phyloP scores from a whole-genome alignment of 2,329 filamentous ascomycete genomes.

The Pseudocercospora crystallina region DNA sequence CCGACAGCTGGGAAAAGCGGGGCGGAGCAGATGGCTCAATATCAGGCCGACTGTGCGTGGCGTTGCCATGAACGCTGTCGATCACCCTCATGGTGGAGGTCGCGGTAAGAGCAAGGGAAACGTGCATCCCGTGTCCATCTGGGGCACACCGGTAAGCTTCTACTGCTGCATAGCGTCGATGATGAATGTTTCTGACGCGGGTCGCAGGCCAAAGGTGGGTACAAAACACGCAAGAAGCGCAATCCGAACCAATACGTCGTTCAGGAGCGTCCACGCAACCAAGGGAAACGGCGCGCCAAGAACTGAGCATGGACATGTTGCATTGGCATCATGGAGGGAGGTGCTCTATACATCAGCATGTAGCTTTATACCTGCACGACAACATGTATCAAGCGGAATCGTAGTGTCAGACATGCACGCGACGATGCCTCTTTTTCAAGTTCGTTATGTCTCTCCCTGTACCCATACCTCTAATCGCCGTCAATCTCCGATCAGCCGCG shows the following conservation, averaged over 20 bases:
- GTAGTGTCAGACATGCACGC: too few relatives aligned
- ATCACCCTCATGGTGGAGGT: conserved; percentile 98
- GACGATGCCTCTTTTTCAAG: too few relatives aligned
- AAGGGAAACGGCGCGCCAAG: conserved; percentile 72
- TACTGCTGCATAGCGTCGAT: too few relatives aligned
- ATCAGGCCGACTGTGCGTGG: conserved; percentile 94
- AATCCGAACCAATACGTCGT: conserved; percentile 94
- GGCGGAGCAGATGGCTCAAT: conserved; percentile 87
- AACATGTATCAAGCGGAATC: not conserved
- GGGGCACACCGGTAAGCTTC: conserved; percentile 81
- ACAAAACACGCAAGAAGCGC: conserved; percentile 85
- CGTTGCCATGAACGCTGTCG: conserved; percentile 97
- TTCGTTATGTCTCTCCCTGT: too few relatives aligned
- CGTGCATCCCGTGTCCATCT: conserved; percentile 88
- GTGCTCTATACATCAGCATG: too few relatives aligned
- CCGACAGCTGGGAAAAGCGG: conserved; percentile 89
- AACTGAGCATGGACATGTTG: conserved; percentile 21
- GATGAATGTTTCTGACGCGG: conserved; percentile 7
- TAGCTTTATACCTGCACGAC: too few relatives aligned
- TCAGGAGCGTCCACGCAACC: conserved; percentile 77
- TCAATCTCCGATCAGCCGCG: too few relatives aligned
- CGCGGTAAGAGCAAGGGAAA: conserved; percentile 99
- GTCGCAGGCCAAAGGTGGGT: conserved; percentile 70
- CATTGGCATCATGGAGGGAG: not conserved
- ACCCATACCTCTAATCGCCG: too few relatives aligned